phyloP scores from a whole-genome alignment of 2,329 filamentous ascomycete species.

The Fusarium proliferatum region DNA sequence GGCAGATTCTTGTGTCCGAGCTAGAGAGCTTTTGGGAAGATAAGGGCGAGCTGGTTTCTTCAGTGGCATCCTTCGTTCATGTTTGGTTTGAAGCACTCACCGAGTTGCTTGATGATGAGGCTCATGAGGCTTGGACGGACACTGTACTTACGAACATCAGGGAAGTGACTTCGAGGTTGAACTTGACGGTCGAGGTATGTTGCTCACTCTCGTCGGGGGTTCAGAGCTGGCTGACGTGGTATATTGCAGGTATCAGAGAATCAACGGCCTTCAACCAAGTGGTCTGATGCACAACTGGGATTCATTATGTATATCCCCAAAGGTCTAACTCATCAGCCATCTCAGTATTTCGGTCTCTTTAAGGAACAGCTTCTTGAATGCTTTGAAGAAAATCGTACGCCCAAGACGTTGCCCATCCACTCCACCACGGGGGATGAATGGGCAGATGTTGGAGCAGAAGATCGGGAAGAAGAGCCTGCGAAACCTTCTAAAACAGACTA shows the following conservation, averaged over 20 bases:
- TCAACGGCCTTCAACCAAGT: slow-evolving; percentile 49
- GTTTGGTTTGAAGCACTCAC: slow-evolving; percentile 54
- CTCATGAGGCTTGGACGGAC: slow-evolving; percentile 56
- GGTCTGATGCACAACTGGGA: slow-evolving; percentile 51
- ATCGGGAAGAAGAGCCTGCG: slow-evolving; percentile 15
- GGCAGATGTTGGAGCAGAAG: slow-evolving; percentile 55
- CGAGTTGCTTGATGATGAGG: slow-evolving; percentile 56
- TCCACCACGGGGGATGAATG: slow-evolving; percentile 54
- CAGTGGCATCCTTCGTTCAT: slow-evolving; percentile 51
- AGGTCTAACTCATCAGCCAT: slow-evolving; percentile 43
- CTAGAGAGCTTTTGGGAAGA: slow-evolving; percentile 55
- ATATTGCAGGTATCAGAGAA: slow-evolving; percentile 33
- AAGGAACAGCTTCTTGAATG: slow-evolving; percentile 50
- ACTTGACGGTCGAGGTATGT: slow-evolving; percentile 52
- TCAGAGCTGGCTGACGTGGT: neutral
- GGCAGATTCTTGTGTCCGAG: slow-evolving; percentile 54
- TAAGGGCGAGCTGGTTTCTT: slow-evolving; percentile 51
- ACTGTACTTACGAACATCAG: slow-evolving; percentile 52
- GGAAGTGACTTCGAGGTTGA: slow-evolving; percentile 43
- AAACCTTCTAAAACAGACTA: neutral
- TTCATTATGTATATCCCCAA: slow-evolving; percentile 56
- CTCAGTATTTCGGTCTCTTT: slow-evolving; percentile 52
- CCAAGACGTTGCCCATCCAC: slow-evolving; percentile 26
- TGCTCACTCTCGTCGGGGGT: neutral
- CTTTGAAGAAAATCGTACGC: slow-evolving; percentile 46